These are phyloP conservation scores for Glarea lozoyensis DNA, from an alignment of 495 filamentous ascomycete genomes.

Conservation along the genomic window DNA sequence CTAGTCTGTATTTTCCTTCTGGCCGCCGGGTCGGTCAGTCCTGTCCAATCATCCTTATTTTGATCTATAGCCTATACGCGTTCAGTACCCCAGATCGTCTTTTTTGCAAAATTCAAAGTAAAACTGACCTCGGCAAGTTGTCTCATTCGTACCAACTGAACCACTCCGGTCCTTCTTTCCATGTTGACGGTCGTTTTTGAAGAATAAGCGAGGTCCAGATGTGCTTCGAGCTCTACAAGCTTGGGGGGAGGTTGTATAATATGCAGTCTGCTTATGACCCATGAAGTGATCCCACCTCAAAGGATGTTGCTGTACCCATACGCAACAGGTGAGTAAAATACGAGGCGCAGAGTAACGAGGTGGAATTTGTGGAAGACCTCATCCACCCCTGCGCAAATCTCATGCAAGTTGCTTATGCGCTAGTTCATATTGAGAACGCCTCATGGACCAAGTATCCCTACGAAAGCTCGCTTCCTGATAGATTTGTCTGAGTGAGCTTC, in stretches of 20 bases:
- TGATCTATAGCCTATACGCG: slow-evolving; percentile 13
- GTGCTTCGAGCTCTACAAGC: background rate
- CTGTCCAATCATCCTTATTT: slow-evolving; percentile 26
- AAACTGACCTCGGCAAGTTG: background rate
- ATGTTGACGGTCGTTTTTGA: background rate
- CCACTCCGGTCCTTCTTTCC: background rate
- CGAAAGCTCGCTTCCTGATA: no score
- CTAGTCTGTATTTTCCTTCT: slow-evolving; percentile 23
- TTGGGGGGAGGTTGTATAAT: background rate
- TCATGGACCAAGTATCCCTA: slow-evolving; percentile 8
- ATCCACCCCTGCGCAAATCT: no score
- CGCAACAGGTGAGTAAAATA: background rate
- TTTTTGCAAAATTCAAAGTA: background rate
- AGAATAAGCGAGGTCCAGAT: background rate
- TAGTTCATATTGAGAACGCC: background rate
- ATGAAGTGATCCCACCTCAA: background rate
- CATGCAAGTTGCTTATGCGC: background rate
- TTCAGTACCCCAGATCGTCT: background rate
- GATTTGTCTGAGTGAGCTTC: no score
- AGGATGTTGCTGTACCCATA: background rate
- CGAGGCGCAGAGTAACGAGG: slow-evolving; percentile 13
- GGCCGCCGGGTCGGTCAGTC: slow-evolving; percentile 14
- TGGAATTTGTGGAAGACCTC: no score
- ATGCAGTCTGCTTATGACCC: slow-evolving; percentile 2
- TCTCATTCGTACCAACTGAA: background rate